Conservation (phyloP, 164 flowering plant species). For the Umbilicus rupestris region DNA sequence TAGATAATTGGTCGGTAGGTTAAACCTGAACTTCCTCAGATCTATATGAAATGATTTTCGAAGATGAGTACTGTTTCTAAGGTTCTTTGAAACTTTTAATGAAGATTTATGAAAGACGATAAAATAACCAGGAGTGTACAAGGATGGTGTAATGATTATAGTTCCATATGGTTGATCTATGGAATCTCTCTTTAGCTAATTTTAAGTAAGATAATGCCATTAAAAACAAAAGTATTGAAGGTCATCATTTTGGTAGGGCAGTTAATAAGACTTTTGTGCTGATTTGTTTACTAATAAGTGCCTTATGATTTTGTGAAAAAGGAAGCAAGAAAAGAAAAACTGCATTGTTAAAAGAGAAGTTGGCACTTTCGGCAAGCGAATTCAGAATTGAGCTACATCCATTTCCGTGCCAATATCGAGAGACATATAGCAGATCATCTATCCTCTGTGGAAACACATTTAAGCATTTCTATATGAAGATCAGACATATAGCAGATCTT, state of each 20-base stretch:
- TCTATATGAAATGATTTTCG: neutral
- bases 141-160: neutral
- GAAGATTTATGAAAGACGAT: neutral
- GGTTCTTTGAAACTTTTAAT: neutral
- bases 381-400: neutral
- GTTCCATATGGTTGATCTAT: neutral
- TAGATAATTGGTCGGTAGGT: neutral
- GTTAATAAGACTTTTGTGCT: neutral
- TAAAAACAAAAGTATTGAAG: neutral
- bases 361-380: neutral
- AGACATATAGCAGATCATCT: neutral
- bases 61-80: neutral
- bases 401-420: neutral
- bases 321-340: neutral
- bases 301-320: neutral
- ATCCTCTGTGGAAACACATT: neutral
- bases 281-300: constrained; percentile 3
- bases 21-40: neutral
- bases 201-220: neutral
- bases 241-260: constrained; percentile 1
- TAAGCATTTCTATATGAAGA: no score
- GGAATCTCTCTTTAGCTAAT: neutral
- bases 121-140: neutral
- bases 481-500: no score
- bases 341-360: neutral